A percentile compares a stretch with the other conserved stretches of the same genome.
phyloP scores from a whole-genome alignment of 1,139 yeast species.

The Insectozyma bohioensis region DNA sequence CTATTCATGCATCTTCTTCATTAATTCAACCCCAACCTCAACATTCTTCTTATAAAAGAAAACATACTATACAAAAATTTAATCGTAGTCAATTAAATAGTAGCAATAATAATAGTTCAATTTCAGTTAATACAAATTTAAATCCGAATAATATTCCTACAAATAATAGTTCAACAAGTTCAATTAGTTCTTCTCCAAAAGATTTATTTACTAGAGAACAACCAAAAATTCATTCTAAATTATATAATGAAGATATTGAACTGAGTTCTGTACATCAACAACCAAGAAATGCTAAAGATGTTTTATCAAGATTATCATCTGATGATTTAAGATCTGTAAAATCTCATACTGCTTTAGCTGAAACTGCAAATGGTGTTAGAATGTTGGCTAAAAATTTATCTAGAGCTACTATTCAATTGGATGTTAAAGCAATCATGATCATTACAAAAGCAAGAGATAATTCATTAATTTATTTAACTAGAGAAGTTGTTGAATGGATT shows the following conservation, averaged over 20 bases:
- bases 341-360: slow-evolving; percentile 73
- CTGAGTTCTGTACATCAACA: slow-evolving; percentile 6
- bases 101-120: slow-evolving; percentile 3
- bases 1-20: slow-evolving; percentile 6
- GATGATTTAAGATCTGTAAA: slow-evolving; percentile 50
- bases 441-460: slow-evolving; percentile 87
- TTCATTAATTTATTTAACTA: slow-evolving; percentile 67
- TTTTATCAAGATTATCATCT: slow-evolving; percentile 31
- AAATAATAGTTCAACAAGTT: slow-evolving; percentile 7
- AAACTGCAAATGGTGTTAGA: slow-evolving; percentile 85
- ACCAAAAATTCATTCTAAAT: slow-evolving; percentile 38
- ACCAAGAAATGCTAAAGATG: slow-evolving; percentile 25
- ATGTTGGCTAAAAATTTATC: slow-evolving; percentile 73
- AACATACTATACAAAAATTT: slow-evolving; percentile 8
- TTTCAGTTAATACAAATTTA: slow-evolving; percentile 4
- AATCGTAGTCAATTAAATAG: slow-evolving; percentile 9
- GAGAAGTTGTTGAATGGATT: slow-evolving; percentile 80
- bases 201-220: slow-evolving; percentile 18
- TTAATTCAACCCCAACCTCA: slow-evolving; percentile 11
- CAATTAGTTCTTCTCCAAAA: slow-evolving; percentile 14
- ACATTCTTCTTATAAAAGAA: slow-evolving; percentile 9
- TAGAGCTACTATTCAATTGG: slow-evolving; percentile 70
- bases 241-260: slow-evolving; percentile 28
- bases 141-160: too few relatives aligned
- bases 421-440: slow-evolving; percentile 69